Base-by-base conservation (phyloP, 208 protist species). In the Crithidia sp. region DNA sequence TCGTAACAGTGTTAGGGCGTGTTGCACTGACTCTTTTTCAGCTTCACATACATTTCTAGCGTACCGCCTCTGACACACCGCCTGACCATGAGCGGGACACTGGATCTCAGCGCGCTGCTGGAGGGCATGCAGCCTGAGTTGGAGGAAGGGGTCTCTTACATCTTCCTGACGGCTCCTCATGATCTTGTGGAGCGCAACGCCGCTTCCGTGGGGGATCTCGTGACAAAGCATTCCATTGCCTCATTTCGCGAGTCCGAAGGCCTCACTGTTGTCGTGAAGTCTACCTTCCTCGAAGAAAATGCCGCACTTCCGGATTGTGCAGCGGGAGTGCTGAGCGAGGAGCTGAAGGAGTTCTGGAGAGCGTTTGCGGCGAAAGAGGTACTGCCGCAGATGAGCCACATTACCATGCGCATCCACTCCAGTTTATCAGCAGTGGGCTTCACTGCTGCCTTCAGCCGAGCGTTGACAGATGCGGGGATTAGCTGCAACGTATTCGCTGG, bases 371-470 rank as follows among this genome's bases (percentile, higher is more conserved):
- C 54, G 36, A 66, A 69, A 55, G 59, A 73, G 17, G 59, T 50
- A 14, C 55, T 62, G 14, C 72, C 68, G 16, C 55, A 12, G 8
- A 81, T 84, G 82, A 74, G 68, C 53, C 76, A 81, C 40, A 89
- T 88, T 50, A 85, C 77, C n/a, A 85, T 83, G 81, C 73, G 68
- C 59, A 65, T 89, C 37, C 72, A 89, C 55, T 88, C 86, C 49
- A 81, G 77, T 36, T 41, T 89, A 39, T 79, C 76, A 2, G 83
- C 74, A 4, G 81, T 87, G 7, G 75, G 78, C 40, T 88, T 89
- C 61, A 87, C 81, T 0, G 81, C 67, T n/a, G 81, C 77, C 7
- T 83, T 91, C 68, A 83, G 68, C 41, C 61, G 71, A 3, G 72
- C 47, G 12, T 47, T 87, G 62, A 84, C 77, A 17, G 70, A 82